phyloP scores from a whole-genome alignment of 768 basidiomycete genomes.

The Kwoniella botswanensis region DNA sequence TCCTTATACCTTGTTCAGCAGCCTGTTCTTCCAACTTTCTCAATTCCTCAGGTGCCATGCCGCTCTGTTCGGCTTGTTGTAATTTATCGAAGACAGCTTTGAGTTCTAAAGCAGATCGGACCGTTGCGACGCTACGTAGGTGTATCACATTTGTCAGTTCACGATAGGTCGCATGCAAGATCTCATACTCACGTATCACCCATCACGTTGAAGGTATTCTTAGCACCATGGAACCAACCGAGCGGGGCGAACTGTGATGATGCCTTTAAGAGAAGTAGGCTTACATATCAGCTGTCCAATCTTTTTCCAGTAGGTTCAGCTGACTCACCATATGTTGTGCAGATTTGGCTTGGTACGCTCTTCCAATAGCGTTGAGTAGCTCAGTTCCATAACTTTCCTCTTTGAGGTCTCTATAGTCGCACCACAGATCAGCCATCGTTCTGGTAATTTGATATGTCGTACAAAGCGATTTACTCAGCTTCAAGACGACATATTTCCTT shows the following conservation, averaged over 20 bases:
- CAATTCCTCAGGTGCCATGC: slow-evolving; percentile 55
- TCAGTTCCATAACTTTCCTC: slow-evolving; percentile 59
- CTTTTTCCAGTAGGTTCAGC: background rate
- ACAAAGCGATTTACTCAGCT: slow-evolving; percentile 54
- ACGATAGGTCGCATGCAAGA: background rate
- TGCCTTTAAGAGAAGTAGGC: slow-evolving; percentile 28
- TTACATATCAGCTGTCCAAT: background rate
- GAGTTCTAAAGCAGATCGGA: slow-evolving; percentile 57
- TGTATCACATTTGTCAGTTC: background rate
- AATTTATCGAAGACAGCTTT: slow-evolving; percentile 59
- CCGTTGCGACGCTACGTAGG: slow-evolving; percentile 49
- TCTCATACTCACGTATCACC: slow-evolving; percentile 51
- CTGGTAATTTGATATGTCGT: no score
- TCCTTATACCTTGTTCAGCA: slow-evolving; percentile 57
- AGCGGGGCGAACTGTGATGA: slow-evolving; percentile 56
- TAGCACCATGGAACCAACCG: slow-evolving; percentile 59
- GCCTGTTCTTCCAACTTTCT: slow-evolving; percentile 59
- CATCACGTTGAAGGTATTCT: slow-evolving; percentile 54
- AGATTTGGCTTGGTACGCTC: slow-evolving; percentile 54
- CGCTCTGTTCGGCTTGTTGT: slow-evolving; percentile 56
- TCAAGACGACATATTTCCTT: slow-evolving; percentile 57
- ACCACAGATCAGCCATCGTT: no score
- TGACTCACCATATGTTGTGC: slow-evolving; percentile 42
- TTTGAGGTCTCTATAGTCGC: slow-evolving; percentile 44
- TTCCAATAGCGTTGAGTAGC: slow-evolving; percentile 56